Base-by-base conservation (phyloP, 495 filamentous ascomycete species). In the Penicillium samsonianum region DNA sequence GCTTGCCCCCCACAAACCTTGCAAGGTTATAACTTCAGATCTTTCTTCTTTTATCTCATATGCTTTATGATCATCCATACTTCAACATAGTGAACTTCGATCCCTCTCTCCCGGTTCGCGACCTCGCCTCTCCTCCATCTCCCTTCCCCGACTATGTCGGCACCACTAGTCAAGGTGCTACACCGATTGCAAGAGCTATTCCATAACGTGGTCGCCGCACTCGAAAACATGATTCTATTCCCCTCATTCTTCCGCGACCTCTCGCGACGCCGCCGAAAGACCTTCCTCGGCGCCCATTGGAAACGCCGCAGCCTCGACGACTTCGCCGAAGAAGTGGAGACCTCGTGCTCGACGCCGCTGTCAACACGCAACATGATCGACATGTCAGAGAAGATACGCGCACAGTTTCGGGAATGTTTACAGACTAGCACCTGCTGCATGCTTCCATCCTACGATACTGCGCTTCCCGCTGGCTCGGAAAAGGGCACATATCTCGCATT, bases 391-490 rank as follows among this genome's bases (percentile, higher is more conserved):
- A 75, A 76, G 68, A 81, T 89, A 56, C 82, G 82, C 53, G 74
- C 70, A n/a, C 84, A 87, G 59, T 83, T 85, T 64, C 68, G 63
- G 44, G 65, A 76, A 43, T 82, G 80, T 53, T 70, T 88, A 9
- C 72, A 81, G 55, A 68, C 68, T 20, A 84, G 78, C 64, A 74
- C 80, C 10, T 77, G 79, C 55, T 83, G 80, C 70, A 89, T 88
- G 86, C 74, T 88, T 38, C 86, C 86, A 0, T 88, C 86, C 5
- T 86, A 83, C 71, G 86, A 80, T 56, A 78, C 86, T 62, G 80
- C 78, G 0, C 73, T 89, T 20, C 86, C 86, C 4, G 79, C 79
- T 11, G 86, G 86, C 8, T 53, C 75, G 38, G 86, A 89, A 60
- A 72, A 73, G 48, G 86, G 86, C 11, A 83, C 80, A 11, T 86